Evolutionary conservation across 495 filamentous ascomycete species (phyloP), one percentile per base, ranked within the genome.

Genomic region (Hypoxylon lienhwacheense): DNA sequence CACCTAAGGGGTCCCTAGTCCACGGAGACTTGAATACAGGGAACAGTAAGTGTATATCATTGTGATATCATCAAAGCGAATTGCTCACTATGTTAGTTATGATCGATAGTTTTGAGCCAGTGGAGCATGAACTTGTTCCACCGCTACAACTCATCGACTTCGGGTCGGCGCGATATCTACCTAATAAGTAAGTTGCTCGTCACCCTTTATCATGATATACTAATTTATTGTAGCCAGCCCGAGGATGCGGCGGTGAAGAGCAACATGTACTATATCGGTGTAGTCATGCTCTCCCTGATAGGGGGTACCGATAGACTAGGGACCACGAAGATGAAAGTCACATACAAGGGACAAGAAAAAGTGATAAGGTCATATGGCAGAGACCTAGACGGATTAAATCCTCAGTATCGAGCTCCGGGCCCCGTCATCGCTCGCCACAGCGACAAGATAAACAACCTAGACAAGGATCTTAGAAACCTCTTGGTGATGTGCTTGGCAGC

Each of bases 61-160:
- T 2, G n/a, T 1, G 7, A 35, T 8, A 14, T 1, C 3, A 25
- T 22, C 44, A 25, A 25, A 32, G 55, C 0, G 10, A n/a, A n/a
- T n/a, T 35, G 45, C 12, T 22, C 4, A 24, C 2, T 25, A 16
- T 0, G 5, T 19, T 32, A 65, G 62, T 65, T 33, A 58, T 65
- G 62, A 42, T 65, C 16, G 53, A 55, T 10, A 25, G 47, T 16
- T 32, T 55, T 7, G 53, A 65, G 4, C 32, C 29, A 5, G 1
- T 8, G 7, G 57, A 53, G 4, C 57, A 65, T 28, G 7, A 5
- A 3, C 11, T 42, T 4, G 39, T 58, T 8, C 57, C 57, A 1
- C 21, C 44, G 2, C 41, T 65, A 0, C 52, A 51, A 19, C 48
- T 65, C 2, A 61, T 65, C 16, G 62, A 65, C 43, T 65, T 65